phyloP scores from a whole-genome alignment of 768 basidiomycete genomes.

The Serpula lacrymans region DNA sequence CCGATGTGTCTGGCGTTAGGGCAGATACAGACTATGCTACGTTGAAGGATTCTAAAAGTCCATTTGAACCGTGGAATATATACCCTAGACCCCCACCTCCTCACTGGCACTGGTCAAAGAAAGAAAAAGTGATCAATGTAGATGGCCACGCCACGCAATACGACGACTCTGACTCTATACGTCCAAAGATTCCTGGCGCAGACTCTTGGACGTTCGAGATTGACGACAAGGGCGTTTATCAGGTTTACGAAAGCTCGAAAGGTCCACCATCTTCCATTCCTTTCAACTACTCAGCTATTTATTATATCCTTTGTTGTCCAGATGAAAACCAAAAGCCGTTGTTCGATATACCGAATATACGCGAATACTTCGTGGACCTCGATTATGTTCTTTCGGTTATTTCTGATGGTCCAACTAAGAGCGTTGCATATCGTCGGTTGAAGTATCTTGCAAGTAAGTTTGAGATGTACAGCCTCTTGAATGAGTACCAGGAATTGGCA shows the following conservation, averaged over 20 bases:
- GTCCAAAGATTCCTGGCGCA: constrained; percentile 69
- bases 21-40: constrained; percentile 49
- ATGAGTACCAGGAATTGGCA: constrained; percentile 90
- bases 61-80: constrained; percentile 72
- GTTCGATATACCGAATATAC: constrained; percentile 78
- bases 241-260: constrained; percentile 56
- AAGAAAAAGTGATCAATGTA: constrained; percentile 42
- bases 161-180: constrained; percentile 51
- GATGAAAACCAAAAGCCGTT: constrained; percentile 47
- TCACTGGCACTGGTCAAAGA: constrained; percentile 86
- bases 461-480: constrained; percentile 86
- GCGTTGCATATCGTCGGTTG: constrained; percentile 87
- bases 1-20: constrained; percentile 64
- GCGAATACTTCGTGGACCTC: constrained; percentile 95
- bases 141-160: constrained; percentile 26
- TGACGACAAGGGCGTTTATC: constrained; percentile 88
- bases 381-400: constrained; percentile 90
- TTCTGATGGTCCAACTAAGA: constrained; percentile 93
- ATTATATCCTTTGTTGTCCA: neutral
- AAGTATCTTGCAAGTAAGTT: constrained; percentile 94
- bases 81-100: constrained; percentile 93
- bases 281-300: neutral
- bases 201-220: constrained; percentile 66
- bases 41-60: constrained; percentile 21
- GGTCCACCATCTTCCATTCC: constrained; percentile 20